Conservation (phyloP, 345 rosid genomes). For the Adansonia digitata region DNA sequence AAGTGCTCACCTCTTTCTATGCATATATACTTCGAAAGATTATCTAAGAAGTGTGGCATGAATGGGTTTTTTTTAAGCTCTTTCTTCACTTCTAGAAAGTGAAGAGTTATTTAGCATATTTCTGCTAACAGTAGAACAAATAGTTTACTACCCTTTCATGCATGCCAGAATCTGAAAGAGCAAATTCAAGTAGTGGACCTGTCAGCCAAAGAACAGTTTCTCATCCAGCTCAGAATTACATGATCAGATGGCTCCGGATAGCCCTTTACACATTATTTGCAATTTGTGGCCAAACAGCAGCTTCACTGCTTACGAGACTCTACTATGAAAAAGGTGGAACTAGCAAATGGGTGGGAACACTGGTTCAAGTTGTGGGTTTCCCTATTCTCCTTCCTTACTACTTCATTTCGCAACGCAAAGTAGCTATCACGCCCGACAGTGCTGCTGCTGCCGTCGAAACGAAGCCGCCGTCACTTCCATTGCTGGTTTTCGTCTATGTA, state of each 20-base stretch:
- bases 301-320: conserved; percentile 36
- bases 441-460: not conserved
- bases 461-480: not conserved
- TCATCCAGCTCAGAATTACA: not conserved
- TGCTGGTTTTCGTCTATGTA: conserved; percentile 22
- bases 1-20: not conserved
- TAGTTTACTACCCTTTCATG: not conserved
- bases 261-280: conserved; percentile 25
- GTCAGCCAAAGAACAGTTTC: not conserved
- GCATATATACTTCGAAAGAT: not conserved
- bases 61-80: not conserved
- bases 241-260: not conserved
- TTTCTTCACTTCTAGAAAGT: not conserved
- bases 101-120: not conserved
- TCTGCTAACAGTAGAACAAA: not conserved
- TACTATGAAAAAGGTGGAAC: conserved; percentile 46
- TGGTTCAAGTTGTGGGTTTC: conserved; percentile 44
- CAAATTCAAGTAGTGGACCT: not conserved
- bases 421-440: too few relatives aligned
- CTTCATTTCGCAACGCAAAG: conserved; percentile 19
- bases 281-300: conserved; percentile 38
- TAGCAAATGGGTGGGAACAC: conserved; percentile 46
- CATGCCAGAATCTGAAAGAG: not conserved
- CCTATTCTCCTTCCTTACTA: conserved; percentile 47
- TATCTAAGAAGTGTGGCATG: not conserved